These are phyloP conservation scores for Erythrophleum fordii DNA, from an alignment of 306 rosid genomes.

Conservation along the genomic window DNA sequence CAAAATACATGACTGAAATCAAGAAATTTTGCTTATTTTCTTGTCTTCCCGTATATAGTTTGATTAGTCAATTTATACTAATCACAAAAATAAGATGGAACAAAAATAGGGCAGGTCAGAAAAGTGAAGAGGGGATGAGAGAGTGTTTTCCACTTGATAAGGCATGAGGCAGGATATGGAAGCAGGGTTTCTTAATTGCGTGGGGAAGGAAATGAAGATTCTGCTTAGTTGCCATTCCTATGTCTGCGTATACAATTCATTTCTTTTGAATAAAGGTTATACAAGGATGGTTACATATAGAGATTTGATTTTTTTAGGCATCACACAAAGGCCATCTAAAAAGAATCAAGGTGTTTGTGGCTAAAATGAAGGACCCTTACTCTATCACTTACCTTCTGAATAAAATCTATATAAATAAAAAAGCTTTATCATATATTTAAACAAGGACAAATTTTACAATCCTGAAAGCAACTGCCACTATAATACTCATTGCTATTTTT, in stretches of 20 bases:
- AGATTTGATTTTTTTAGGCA: neutral
- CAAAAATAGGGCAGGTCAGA: neutral
- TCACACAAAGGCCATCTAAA: neutral
- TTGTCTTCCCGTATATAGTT: neutral
- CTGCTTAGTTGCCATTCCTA: neutral
- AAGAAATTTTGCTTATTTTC: slow-evolving; percentile 1
- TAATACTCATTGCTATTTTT: neutral
- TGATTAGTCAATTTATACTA: neutral
- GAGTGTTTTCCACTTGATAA: neutral
- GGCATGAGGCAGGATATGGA: neutral
- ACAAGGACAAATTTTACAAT: neutral
- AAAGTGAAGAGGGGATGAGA: neutral
- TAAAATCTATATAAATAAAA: neutral
- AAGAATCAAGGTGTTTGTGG: neutral
- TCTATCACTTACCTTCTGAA: neutral
- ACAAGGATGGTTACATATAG: neutral
- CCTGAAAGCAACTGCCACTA: neutral
- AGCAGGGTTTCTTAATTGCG: too few species aligned
- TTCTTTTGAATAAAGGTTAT: neutral
- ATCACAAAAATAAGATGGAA: neutral
- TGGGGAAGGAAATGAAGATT: too few species aligned
- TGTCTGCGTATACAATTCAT: neutral
- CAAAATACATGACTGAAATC: neutral
- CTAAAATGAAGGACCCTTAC: neutral
- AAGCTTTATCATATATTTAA: neutral